Conservation (phyloP, 257 asterid species). For the Plantago ovata region DNA sequence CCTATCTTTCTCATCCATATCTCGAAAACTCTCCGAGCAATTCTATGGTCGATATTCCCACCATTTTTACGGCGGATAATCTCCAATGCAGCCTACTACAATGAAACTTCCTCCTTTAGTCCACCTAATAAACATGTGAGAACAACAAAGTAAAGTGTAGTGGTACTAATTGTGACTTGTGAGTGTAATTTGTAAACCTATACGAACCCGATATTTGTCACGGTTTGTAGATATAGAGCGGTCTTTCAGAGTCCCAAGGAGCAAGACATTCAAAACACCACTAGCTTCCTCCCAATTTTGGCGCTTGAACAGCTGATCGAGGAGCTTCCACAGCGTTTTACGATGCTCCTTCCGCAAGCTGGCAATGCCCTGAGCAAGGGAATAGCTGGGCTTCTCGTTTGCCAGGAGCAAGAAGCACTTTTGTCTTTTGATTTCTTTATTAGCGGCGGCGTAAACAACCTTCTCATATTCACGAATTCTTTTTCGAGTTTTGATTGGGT, state of each 20-base stretch:
- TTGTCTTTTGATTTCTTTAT: slow-evolving; percentile 22
- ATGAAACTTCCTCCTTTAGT: background rate
- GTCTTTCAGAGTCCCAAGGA: slow-evolving; percentile 48
- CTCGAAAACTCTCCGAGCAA: slow-evolving; percentile 45
- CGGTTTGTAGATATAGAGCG: slow-evolving; percentile 45
- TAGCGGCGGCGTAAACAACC: slow-evolving; percentile 10
- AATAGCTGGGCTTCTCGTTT: slow-evolving; percentile 46
- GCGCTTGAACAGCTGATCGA: slow-evolving; percentile 34
- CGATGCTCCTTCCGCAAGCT: slow-evolving; percentile 40
- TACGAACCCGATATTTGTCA: slow-evolving; percentile 49
- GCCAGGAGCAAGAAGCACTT: slow-evolving; percentile 35
- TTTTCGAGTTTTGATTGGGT: background rate
- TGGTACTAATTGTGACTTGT: background rate
- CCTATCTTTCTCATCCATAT: slow-evolving; percentile 70
- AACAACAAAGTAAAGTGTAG: background rate
- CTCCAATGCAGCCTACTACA: slow-evolving; percentile 66
- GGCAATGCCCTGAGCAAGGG: slow-evolving; percentile 48
- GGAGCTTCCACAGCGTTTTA: slow-evolving; percentile 39
- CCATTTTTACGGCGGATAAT: slow-evolving; percentile 49
- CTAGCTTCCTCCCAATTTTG: slow-evolving; percentile 78
- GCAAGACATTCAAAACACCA: slow-evolving; percentile 69
- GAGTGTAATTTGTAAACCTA: background rate
- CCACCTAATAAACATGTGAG: background rate
- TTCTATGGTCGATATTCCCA: slow-evolving; percentile 28
- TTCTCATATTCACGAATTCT: slow-evolving; percentile 25